phyloP scores from a whole-genome alignment of 768 basidiomycete species.

The Panaeolus cyanescens region DNA sequence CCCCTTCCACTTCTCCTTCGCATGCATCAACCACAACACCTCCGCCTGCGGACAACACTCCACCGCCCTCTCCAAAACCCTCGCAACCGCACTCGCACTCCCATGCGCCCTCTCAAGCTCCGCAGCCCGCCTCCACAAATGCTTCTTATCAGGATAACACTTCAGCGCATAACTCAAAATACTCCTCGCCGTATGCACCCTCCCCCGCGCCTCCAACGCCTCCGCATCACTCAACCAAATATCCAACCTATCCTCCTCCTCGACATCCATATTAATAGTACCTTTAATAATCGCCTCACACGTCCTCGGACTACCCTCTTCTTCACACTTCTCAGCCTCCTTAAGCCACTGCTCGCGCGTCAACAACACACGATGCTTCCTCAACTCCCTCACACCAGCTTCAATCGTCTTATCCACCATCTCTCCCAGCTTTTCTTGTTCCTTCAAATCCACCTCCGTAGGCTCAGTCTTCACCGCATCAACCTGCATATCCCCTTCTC shows the following conservation, averaged over 20 bases:
- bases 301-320: conserved; percentile 80
- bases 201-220: conserved; percentile 69
- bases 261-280: conserved; percentile 89
- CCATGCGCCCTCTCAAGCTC: conserved; percentile 94
- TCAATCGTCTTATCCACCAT: conserved; percentile 90
- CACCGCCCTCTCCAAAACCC: conserved; percentile 80
- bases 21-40: conserved; percentile 96
- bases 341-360: conserved; percentile 94
- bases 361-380: conserved; percentile 83
- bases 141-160: conserved; percentile 84
- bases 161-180: conserved; percentile 89
- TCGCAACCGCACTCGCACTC: conserved; percentile 77
- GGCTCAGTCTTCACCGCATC: neutral
- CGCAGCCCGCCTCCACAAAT: conserved; percentile 90
- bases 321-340: conserved; percentile 92
- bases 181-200: conserved; percentile 82
- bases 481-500: no score
- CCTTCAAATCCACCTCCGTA: conserved; percentile 13
- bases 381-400: conserved; percentile 74
- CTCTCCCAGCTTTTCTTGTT: conserved; percentile 65
- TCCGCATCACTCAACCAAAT: conserved; percentile 95
- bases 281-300: conserved; percentile 96
- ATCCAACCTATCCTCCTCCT: conserved; percentile 90
- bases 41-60: conserved; percentile 94
- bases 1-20: conserved; percentile 93